phyloP scores from a whole-genome alignment of 2,329 filamentous ascomycete species.

The Phialophora verrucosa region DNA sequence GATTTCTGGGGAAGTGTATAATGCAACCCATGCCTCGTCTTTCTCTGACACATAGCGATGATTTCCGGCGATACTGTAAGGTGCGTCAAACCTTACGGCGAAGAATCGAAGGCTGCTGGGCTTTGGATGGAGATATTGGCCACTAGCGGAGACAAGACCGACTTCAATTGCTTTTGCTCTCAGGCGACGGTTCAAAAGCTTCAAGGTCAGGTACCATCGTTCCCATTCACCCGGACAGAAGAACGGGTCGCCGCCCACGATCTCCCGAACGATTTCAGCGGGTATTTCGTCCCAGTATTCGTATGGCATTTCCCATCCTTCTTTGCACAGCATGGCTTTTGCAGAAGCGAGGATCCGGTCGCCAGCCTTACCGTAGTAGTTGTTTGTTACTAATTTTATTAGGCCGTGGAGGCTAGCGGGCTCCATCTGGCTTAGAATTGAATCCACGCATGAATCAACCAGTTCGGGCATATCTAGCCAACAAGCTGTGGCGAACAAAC shows the following conservation, averaged over 20 bases:
- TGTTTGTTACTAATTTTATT: conserved; percentile 60
- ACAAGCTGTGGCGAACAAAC: conserved; percentile 61
- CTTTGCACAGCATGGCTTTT: conserved; percentile 64
- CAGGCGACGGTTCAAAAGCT: conserved; percentile 59
- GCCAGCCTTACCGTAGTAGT: conserved; percentile 62
- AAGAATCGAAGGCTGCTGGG: conserved; percentile 56
- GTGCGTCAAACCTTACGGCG: conserved; percentile 59
- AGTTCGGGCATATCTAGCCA: conserved; percentile 65
- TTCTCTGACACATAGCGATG: conserved; percentile 48
- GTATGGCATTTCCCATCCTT: conserved; percentile 62
- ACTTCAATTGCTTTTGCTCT: conserved; percentile 54
- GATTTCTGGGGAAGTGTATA: conserved; percentile 61
- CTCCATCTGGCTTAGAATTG: conserved; percentile 61
- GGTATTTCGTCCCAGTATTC: conserved; percentile 62
- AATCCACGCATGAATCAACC: conserved; percentile 59
- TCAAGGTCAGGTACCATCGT: conserved; percentile 61
- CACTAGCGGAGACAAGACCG: conserved; percentile 54
- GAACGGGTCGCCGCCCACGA: conserved; percentile 65
- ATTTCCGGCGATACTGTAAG: conserved; percentile 54
- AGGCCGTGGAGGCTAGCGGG: conserved; percentile 55
- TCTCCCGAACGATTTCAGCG: conserved; percentile 63
- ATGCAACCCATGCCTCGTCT: conserved; percentile 55
- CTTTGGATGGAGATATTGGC: conserved; percentile 52
- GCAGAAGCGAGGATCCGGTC: conserved; percentile 62
- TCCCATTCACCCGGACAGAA: conserved; percentile 65